Percentiles rank a stretch among this genome's conserved stretches.
Conservation (phyloP, 2,329 filamentous ascomycete species). For the Pyricularia pennisetigena region DNA sequence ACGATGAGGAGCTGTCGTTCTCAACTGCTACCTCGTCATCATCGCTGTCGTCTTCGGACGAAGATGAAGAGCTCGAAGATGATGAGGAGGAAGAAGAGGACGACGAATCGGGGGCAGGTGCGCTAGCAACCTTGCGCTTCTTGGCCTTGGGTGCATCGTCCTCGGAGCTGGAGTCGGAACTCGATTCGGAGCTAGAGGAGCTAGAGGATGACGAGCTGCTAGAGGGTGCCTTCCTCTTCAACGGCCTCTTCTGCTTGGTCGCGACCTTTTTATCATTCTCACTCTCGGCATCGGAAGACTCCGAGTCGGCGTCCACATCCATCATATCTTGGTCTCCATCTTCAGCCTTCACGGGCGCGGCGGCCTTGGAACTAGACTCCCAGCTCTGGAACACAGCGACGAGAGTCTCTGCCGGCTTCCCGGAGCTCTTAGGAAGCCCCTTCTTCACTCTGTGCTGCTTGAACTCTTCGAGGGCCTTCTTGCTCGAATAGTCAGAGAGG, state of each 20-base stretch:
- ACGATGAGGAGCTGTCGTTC: background rate
- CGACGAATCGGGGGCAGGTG: constrained; percentile 20
- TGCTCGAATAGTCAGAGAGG: constrained; percentile 55
- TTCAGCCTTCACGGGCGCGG: constrained; percentile 17
- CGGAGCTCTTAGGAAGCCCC: background rate
- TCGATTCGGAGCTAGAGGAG: constrained; percentile 11
- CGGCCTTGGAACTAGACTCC: constrained; percentile 28
- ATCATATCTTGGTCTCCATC: constrained; percentile 33
- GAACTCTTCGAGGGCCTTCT: constrained; percentile 50
- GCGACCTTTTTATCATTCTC: constrained; percentile 20
- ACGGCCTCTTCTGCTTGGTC: constrained; percentile 25
- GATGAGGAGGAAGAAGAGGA: constrained; percentile 24
- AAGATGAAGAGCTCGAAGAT: constrained; percentile 17
- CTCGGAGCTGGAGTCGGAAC: constrained; percentile 22
- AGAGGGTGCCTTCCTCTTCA: constrained; percentile 45
- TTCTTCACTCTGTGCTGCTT: constrained; percentile 47
- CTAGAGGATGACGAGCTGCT: constrained; percentile 23
- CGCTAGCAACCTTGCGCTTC: constrained; percentile 32
- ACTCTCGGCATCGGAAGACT: constrained; percentile 22
- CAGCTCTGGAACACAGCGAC: constrained; percentile 41
- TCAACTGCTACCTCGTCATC: constrained; percentile 5
- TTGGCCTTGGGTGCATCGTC: constrained; percentile 38
- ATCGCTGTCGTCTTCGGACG: constrained; percentile 13
- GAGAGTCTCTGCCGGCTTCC: constrained; percentile 24
- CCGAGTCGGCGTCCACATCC: constrained; percentile 24